phyloP scores from a whole-genome alignment of 2,329 filamentous ascomycete genomes.

The Phaeophleospora eucalypticola region DNA sequence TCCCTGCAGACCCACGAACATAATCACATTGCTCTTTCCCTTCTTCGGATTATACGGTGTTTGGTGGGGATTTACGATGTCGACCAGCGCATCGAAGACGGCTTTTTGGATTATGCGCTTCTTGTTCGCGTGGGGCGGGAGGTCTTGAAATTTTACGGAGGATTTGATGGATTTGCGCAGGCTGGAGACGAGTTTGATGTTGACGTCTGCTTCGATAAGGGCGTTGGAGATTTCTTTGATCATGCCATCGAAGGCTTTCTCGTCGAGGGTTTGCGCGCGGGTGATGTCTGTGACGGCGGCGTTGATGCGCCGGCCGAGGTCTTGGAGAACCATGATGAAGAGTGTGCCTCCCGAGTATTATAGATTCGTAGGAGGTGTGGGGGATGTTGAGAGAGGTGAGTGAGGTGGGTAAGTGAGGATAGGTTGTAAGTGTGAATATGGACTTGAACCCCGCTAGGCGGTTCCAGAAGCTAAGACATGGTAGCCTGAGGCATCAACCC shows the following conservation, averaged over 20 bases:
- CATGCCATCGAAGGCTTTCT: conserved; percentile 98
- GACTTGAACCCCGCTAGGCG: no score
- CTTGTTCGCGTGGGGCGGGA: conserved; percentile 91
- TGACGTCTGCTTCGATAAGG: conserved; percentile 94
- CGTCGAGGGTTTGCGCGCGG: conserved; percentile 85
- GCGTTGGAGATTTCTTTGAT: conserved; percentile 96
- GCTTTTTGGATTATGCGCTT: conserved; percentile 97
- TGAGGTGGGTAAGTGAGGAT: background rate
- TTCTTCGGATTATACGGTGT: conserved; percentile 97
- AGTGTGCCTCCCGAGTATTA: background rate
- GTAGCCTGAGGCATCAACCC: no score
- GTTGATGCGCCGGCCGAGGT: conserved; percentile 97
- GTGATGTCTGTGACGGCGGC: conserved; percentile 91
- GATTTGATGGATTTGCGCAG: conserved; percentile 89
- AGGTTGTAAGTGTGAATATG: no score
- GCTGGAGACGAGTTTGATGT: conserved; percentile 84
- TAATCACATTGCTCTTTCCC: conserved; percentile 92
- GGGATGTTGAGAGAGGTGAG: background rate
- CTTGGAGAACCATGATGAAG: conserved; percentile 85
- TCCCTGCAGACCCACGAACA: conserved; percentile 98
- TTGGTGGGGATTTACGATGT: conserved; percentile 90
- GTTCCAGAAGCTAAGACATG: no score
- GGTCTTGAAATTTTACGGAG: conserved; percentile 90
- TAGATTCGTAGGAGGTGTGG: background rate
- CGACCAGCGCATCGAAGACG: conserved; percentile 94